Evolutionary conservation across 108 stramenopile species (phyloP), one percentile per base, ranked within the genome.

Genomic region (Skeletonema tropicum): DNA sequence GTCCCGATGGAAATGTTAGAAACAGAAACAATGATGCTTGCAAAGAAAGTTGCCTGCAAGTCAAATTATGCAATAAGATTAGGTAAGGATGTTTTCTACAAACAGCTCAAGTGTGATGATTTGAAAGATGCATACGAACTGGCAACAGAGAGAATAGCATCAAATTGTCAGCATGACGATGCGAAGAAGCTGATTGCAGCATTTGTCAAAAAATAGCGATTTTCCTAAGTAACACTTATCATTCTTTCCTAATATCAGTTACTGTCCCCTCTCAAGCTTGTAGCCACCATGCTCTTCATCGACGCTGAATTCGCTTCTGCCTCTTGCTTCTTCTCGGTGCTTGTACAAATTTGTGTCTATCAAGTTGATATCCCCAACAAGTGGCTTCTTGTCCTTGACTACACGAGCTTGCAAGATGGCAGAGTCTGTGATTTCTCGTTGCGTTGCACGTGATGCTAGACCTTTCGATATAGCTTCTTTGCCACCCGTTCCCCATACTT

Each of bases 51-150:
- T 46, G 79, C 89, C 6, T 41, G 35, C 8, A 88, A 88, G 69
- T 84, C 90, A n/a, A 68, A 57, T 45, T 52, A 55, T 45, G 85
- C 84, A 14, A 68, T 94, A 2, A 67, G 64, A 55, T 60, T 80
- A 6, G 93, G 93, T 15, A 92, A 90, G 68, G 65, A 77, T 14
- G 77, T 80, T 42, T 85, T 92, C 60, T 79, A 83, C 65, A 46
- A 84, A 25, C 90, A 91, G 68, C 36, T 84, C 66, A 67, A 78
- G n/a, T 75, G 66, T 17, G 49, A 46, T 57, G 26, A 59, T 30
- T 64, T 92, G 57, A 61, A 74, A 5, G 76, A 77, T 19, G 87
- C 89, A 11, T 92, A 94, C 70, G 75, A 77, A 25, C 59, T 85
- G 55, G 83, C 93, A 25, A 76, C 79, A 17, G 64, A 84, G 30